Percentiles rank a stretch among this genome's conserved stretches.
Evolutionary conservation across 1,139 yeast species (phyloP).

Genomic region (Saccharomyces hybrid): DNA sequence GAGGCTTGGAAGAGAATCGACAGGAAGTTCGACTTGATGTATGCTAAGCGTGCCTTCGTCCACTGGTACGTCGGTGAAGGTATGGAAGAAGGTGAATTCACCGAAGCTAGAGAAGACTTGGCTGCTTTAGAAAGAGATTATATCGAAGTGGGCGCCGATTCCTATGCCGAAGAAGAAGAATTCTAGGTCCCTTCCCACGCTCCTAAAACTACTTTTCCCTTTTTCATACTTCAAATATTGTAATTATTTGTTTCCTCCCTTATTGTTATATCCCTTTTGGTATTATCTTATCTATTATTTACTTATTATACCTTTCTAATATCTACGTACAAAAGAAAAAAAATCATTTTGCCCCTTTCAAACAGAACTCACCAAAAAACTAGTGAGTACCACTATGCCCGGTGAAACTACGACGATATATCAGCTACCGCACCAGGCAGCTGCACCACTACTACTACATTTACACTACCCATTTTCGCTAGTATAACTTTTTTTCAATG

Average conservation of each 20-base stretch:
- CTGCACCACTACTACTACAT: not conserved
- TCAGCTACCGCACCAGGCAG: not conserved
- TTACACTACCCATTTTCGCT: too few species aligned
- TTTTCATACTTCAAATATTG: not conserved
- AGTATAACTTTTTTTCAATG: not conserved
- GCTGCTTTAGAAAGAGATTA: slow-evolving; percentile 98
- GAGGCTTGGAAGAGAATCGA: slow-evolving; percentile 99
- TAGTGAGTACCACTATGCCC: too few species aligned
- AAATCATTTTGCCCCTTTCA: not conserved
- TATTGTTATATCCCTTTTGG: not conserved
- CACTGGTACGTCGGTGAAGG: slow-evolving; percentile 99
- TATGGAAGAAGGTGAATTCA: slow-evolving; percentile 91
- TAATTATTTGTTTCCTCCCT: not conserved
- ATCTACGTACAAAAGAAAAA: not conserved
- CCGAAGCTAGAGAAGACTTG: slow-evolving; percentile 88
- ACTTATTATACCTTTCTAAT: not conserved
- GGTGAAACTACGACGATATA: too few species aligned
- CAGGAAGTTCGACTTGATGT: slow-evolving; percentile 95
- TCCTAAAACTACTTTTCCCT: not conserved
- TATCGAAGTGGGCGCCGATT: slow-evolving; percentile 91
- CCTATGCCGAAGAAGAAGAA: slow-evolving; percentile 59
- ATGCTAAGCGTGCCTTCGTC: slow-evolving; percentile 96
- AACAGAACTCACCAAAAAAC: not conserved
- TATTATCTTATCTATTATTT: not conserved
- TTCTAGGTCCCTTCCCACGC: not conserved